These are phyloP conservation scores for Amesomyces nigricolor DNA, from an alignment of 2,329 filamentous ascomycete genomes.

Conservation along the genomic window DNA sequence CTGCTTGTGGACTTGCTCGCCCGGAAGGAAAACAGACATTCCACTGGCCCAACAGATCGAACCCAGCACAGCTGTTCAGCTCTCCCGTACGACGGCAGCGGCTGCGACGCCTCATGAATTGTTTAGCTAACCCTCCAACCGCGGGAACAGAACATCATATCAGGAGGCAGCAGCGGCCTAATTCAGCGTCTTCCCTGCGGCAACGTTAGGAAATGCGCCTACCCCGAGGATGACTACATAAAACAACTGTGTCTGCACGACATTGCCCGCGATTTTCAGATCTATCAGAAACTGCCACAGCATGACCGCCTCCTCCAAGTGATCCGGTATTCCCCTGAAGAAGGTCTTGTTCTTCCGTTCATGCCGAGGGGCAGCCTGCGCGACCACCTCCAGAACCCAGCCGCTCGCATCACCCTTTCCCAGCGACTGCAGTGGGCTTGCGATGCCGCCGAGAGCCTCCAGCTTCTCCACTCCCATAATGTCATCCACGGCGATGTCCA, in stretches of 20 bases:
- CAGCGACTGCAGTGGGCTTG: constrained; percentile 8
- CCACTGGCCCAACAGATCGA: no score
- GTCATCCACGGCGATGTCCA: constrained; percentile 9
- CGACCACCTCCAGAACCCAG: constrained; percentile 1
- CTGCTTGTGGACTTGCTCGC: no score
- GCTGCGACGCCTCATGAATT: not conserved
- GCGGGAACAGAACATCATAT: constrained; percentile 8
- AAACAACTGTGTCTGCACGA: not conserved
- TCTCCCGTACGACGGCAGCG: no score
- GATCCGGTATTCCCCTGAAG: constrained; percentile 5
- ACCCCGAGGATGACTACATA: constrained; percentile 2
- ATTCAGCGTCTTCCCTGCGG: constrained; percentile 7
- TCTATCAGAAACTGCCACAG: constrained; percentile 8
- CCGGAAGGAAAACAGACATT: no score
- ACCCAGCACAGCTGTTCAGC: no score
- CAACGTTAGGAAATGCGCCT: constrained; percentile 9
- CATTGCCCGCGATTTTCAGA: constrained; percentile 5
- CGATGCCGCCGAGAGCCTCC: constrained; percentile 4
- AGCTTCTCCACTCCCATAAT: constrained; percentile 5
- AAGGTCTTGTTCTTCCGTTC: constrained; percentile 7
- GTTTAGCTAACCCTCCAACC: not conserved
- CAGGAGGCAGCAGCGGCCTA: constrained; percentile 3
- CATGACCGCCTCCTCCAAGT: constrained; percentile 5
- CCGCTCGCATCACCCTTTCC: not conserved
- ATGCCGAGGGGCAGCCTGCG: constrained; percentile 4